These are phyloP conservation scores for Alternaria atra DNA, from an alignment of 2,329 filamentous ascomycete species.

Conservation along the genomic window DNA sequence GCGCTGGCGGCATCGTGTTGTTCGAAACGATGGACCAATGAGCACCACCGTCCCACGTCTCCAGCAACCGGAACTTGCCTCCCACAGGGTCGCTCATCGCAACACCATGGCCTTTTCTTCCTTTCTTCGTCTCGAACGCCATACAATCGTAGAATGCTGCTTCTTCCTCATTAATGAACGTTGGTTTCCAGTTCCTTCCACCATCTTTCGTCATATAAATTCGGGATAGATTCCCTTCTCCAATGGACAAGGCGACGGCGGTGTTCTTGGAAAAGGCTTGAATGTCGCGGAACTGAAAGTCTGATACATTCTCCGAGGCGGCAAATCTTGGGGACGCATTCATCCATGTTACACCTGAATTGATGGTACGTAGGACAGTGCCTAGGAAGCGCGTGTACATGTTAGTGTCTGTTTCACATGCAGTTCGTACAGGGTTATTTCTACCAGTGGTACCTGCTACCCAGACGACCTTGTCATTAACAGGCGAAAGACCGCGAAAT, in stretches of 20 bases:
- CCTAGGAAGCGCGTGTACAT: too few species aligned
- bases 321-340: slow-evolving; percentile 34
- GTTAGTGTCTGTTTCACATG: too few species aligned
- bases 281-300: slow-evolving; percentile 41
- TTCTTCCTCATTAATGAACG: slow-evolving; percentile 36
- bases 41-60: slow-evolving; percentile 36
- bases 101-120: slow-evolving; percentile 26
- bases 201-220: slow-evolving; percentile 36
- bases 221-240: slow-evolving; percentile 35
- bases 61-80: slow-evolving; percentile 39
- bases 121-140: slow-evolving; percentile 32
- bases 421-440: too few species aligned
- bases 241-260: slow-evolving; percentile 37
- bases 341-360: slow-evolving; percentile 34
- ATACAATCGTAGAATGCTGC: slow-evolving; percentile 43
- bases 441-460: slow-evolving; percentile 35
- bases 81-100: slow-evolving; percentile 43
- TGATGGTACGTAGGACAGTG: slow-evolving; percentile 37
- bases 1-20: slow-evolving; percentile 27
- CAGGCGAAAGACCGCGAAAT: slow-evolving; percentile 37
- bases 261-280: slow-evolving; percentile 32
- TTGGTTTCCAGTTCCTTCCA: slow-evolving; percentile 32
- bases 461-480: slow-evolving; percentile 31
- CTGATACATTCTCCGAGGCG: slow-evolving; percentile 26
- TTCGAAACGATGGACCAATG: slow-evolving; percentile 30